Base-by-base conservation (phyloP, 108 stramenopile genomes). In the Pseudonitzschia multistriata region DNA sequence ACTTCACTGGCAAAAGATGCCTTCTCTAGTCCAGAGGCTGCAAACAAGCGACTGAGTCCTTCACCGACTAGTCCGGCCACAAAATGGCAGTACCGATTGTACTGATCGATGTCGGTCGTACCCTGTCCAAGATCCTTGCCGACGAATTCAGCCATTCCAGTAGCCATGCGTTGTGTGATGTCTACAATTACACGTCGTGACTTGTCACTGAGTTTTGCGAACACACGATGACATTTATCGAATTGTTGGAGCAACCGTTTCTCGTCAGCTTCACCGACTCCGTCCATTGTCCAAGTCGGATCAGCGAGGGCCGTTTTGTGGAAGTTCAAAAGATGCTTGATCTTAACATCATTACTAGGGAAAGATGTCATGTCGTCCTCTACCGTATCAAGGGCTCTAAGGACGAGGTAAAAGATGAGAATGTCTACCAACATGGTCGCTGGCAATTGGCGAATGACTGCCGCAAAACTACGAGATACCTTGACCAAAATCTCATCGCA, bases 281-380 rank as follows among this genome's bases (percentile, higher is more conserved):
- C 97, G 50, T 78, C 78, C 84, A 98, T 82, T 45, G 56, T 76
- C 93, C 92, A 97, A 0, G 73, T 76, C 14, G 87, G 90, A 80
- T 98, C 95, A 0, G 67, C 82, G 57, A 99, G 81, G 0, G 92
- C 95, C 4, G 82, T 94, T 66, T 88, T 76, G 80, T 93, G 81
- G 72, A 99, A 99, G 28, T 86, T 79, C 50, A 75, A 54, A 2
- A 99, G 81, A 49, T 82, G 70, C 49, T 86, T 79, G 22, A 97
- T 71, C 73, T 99, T 99, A 25, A 74, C 83, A n/a, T 85, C 93
- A 39, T 85, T 71, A 10, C 79, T 78, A 2, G 71, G 73, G 66
- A 97, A 98, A 22, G 85, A 89, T 48, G 86, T 88, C 87, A 97
- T 99, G 74, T 99, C 99, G 73, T 99, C 99, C 67, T 99, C 99